A percentile compares a stretch with the other conserved stretches of the same genome.
Conservation (phyloP, 2,329 filamentous ascomycete genomes). For the Tetracladium maxilliforme region DNA sequence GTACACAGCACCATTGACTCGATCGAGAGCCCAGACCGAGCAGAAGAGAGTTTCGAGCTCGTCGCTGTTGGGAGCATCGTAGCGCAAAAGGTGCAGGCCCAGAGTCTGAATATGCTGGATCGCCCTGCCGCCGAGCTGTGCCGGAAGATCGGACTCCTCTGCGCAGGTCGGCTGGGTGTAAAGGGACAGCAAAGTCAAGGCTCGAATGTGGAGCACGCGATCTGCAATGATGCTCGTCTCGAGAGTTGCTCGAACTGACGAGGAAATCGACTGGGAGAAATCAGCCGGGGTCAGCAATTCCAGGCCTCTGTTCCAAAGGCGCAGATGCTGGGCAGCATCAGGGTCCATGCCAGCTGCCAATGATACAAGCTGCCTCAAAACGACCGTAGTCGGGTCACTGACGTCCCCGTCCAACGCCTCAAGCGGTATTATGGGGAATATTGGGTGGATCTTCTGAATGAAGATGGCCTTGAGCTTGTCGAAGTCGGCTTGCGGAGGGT, state of each 20-base stretch:
- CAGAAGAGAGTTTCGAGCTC: constrained; percentile 34
- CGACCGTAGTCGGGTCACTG: no score
- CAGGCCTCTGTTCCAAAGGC: no score
- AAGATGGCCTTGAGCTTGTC: constrained; percentile 28
- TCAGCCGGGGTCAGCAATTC: constrained; percentile 28
- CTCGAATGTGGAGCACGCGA: constrained; percentile 37
- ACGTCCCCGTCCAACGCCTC: no score
- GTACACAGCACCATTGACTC: constrained; percentile 42
- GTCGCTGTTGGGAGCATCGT: constrained; percentile 18
- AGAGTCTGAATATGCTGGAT: constrained; percentile 42
- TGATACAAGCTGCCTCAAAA: no score
- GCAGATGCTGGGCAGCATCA: no score
- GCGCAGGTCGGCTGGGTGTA: constrained; percentile 39
- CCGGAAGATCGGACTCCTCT: constrained; percentile 37
- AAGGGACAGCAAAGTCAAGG: constrained; percentile 37
- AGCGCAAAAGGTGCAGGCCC: constrained; percentile 32
- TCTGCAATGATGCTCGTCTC: constrained; percentile 38
- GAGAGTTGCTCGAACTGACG: constrained; percentile 30
- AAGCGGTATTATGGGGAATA: constrained; percentile 38
- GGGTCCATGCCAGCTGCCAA: no score
- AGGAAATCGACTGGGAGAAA: constrained; percentile 31
- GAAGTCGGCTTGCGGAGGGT: constrained; percentile 31
- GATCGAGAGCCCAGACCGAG: constrained; percentile 44
- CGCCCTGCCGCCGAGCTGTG: constrained; percentile 35
- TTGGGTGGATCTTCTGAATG: constrained; percentile 35